Evolutionary conservation across 306 rosid species (phyloP).

Genomic region (Argentina anserina): DNA sequence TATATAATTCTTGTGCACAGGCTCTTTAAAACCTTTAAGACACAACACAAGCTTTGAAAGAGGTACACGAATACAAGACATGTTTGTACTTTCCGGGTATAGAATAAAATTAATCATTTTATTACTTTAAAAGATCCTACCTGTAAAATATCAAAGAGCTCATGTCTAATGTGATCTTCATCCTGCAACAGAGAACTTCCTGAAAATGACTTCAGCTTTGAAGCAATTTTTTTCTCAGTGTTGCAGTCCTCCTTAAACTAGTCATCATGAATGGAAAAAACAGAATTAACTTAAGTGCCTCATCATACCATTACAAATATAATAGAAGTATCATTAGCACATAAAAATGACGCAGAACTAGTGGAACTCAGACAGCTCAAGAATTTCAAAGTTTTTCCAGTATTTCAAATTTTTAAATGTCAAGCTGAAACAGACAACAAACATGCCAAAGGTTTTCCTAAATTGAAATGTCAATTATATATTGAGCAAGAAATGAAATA

Average conservation of each 20-base stretch:
- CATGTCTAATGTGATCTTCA: constrained; percentile 51
- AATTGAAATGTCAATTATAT: not conserved
- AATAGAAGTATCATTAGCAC: constrained; percentile 3
- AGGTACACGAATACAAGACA: not conserved
- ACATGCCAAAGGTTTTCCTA: not conserved
- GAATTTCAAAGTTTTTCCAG: not conserved
- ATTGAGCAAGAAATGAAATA: not conserved
- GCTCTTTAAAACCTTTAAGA: not conserved
- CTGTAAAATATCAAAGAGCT: constrained; percentile 78
- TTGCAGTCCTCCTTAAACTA: constrained; percentile 91
- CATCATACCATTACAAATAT: not conserved
- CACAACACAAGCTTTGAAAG: not conserved
- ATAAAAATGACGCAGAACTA: constrained; percentile 9
- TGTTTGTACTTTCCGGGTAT: not conserved
- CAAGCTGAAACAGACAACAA: not conserved
- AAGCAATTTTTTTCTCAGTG: constrained; percentile 78
- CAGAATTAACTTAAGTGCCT: constrained; percentile 17
- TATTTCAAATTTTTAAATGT: constrained; percentile 1
- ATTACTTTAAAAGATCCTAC: constrained; percentile 32
- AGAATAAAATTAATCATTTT: not conserved
- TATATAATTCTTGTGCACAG: constrained; percentile 22
- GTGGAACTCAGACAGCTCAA: constrained; percentile 9
- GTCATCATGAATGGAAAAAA: constrained; percentile 4
- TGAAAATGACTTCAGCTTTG: constrained; percentile 65
- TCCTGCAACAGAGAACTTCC: constrained; percentile 57